Evolutionary conservation across 2,329 filamentous ascomycete species (phyloP), one percentile per base, ranked within the genome.

Genomic region (Colletotrichum sansevieriae): DNA sequence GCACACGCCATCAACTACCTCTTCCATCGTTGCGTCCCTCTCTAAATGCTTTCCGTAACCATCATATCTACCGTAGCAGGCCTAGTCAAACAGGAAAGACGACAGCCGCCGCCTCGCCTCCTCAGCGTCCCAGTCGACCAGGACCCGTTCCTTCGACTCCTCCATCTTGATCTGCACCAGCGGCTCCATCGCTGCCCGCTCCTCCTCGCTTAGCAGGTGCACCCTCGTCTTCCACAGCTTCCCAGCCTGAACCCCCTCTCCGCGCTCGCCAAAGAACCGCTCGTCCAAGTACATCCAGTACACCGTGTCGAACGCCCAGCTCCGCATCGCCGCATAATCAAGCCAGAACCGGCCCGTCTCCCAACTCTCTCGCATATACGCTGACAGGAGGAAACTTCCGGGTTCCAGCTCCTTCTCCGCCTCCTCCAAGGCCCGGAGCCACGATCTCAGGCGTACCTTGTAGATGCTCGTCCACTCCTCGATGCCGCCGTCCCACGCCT

Each of bases 301-400:
- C 3, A 81, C 68, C 9, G 71, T 71, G 57, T 82, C 80, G 69
- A 82, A 80, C 0, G 73, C 76, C 76, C 77, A 81, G 63, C 76
- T 79, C 47, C 77, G 79, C 57, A 76, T 76, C 3, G 76, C 76
- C 0, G 76, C 78, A 37, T 79, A 79, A 63, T 73, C 76, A 35
- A 80, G 15, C 76, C 75, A 76, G 71, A 77, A 80, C 0, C 72
- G 70, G 12, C 73, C 65, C 2, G 71, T 77, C 33, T 78, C 75
- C 80, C 78, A 81, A 65, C 76, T 79, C 54, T 78, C 72, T 12
- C 74, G 68, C 79, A 82, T 82, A 13, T 76, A 73, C 25, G 52
- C 63, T 0, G 78, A 81, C 4, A 81, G 74, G 1, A 61, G 64
- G 1, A 61, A 22, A 1, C 33, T 8, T 7, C 20, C 9, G n/a